Base-by-base conservation (phyloP, 179 eudicot species). In the Carnegiea gigantea region DNA sequence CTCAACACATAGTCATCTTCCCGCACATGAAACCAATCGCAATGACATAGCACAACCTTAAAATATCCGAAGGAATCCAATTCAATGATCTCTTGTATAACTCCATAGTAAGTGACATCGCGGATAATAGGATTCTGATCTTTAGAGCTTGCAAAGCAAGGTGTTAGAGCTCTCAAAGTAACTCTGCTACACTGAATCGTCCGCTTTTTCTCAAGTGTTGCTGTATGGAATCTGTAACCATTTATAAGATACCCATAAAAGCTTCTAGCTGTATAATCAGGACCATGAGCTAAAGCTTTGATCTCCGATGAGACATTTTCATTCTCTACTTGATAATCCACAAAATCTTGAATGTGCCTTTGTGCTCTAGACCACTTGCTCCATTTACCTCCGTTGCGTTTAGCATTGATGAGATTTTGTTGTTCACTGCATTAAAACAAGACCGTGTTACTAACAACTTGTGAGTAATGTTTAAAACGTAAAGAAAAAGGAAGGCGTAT, bases 301-400 rank as follows among this genome's bases (percentile, higher is more conserved):
- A 72, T 54, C 11, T 80, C 57, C 1, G 10, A 1, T 2, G 43
- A 54, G 14, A 72, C 76, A 54, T 57, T 23, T 51, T 51, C 67
- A 48, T 33, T 20, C 17, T 30, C 51, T 6, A 81, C 38, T 17
- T 26, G 24, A 7, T 53, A 71, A 23, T 54, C 57, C 11, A 11
- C 68, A 51, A 76, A 21, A 20, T 76, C 83, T 2, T 76, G 60
- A 49, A 10, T 26, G 5, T 76, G 83, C 0, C 38, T 28, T 70
- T 77, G 70, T 46, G 60, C 80, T 23, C 44, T 82, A 9, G 26
- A 43, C 84, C 84, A 82, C 60, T 48, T 82, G 7, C 33, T 77
- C 21, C 51, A 20, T 40, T 40, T 48, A 13, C 62, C 30, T 4
- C 40, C 14, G 6, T 9, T 53, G 23, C 53, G 38, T 33, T 36